phyloP scores from a whole-genome alignment of 352 stramenopile genomes.

The Globisporangium paroecandrum region DNA sequence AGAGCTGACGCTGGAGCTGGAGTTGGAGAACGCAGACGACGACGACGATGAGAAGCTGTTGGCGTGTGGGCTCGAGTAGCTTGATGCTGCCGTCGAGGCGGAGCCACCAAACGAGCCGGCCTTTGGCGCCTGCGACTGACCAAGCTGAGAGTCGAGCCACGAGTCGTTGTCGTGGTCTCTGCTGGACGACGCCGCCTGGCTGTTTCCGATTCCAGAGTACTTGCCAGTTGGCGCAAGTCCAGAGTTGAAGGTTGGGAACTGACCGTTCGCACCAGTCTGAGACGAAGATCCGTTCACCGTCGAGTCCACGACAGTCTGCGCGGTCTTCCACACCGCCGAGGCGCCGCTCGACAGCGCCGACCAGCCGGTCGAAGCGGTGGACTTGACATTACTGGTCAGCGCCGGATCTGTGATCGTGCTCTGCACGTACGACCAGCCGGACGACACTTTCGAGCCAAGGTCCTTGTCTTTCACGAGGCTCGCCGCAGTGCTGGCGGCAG shows the following conservation, averaged over 20 bases:
- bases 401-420: constrained; percentile 69
- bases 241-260: constrained; percentile 58
- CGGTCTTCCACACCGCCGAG: constrained; percentile 59
- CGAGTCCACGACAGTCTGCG: constrained; percentile 57
- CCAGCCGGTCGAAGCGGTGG: constrained; percentile 72
- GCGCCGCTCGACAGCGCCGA: constrained; percentile 65
- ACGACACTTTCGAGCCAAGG: constrained; percentile 72
- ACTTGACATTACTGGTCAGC: constrained; percentile 73
- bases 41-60: constrained; percentile 47
- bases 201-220: constrained; percentile 57
- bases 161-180: constrained; percentile 66
- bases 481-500: constrained; percentile 55
- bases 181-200: constrained; percentile 14
- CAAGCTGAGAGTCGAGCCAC: constrained; percentile 58
- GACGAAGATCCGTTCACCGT: constrained; percentile 22
- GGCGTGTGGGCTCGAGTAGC: constrained; percentile 24
- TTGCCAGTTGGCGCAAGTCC: constrained; percentile 55
- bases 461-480: constrained; percentile 77
- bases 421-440: constrained; percentile 73
- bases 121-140: constrained; percentile 20
- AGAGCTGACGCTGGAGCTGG: constrained; percentile 23
- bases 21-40: constrained; percentile 29
- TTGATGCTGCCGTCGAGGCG: constrained; percentile 5
- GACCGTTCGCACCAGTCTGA: constrained; percentile 16
- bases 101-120: constrained; percentile 34